Base-by-base conservation (phyloP, 2,329 filamentous ascomycete genomes). In the Graphilbum fragrans region DNA sequence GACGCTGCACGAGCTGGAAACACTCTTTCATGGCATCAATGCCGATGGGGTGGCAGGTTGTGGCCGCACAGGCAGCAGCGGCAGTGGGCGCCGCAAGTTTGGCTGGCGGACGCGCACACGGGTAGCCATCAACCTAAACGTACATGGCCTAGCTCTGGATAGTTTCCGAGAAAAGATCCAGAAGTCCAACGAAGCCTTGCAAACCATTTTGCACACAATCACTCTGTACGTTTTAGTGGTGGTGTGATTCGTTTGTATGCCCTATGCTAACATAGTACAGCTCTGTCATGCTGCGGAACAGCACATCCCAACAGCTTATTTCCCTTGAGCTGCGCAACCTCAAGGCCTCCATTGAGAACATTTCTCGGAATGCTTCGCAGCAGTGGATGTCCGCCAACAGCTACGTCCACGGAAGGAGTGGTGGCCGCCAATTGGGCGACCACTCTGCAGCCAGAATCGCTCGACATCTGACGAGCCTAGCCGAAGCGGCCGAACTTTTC, bases 171-270 rank as follows among this genome's bases (percentile, higher is more conserved):
- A 40, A 12, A 35, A 20, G 31, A 27, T 40, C 21, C 21, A 29
- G 14, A 40, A 40, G 22, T 35, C 38, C 16, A 40, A 35, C 32
- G 6, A 18, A 3, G 38, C 38, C 2, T 18, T 40, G 27, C 38
- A 40, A 22, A 40, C 38, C 9, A 40, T 40, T 10, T 9, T 40
- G 21, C 32, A 40, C 12, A 35, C 38, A 1, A 35, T 40, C 11
- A 27, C 38, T 5, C 20, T 40, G 38, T 40, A 35, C 5, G 38
- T 27, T 3, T 35, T 18, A 3, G 14, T 16, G 7, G 5, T 34
- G 8, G 23, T 12, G 12, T 11, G 8, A 12, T 16, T 32, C 5
- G n/a, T 12, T 33, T 17, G 18, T 33, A 5, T n/a, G n/a, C n/a
- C n/a, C n/a, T n/a, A n/a, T n/a, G n/a, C 31, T 27, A 11, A 35